Conservation (phyloP, 805 yeast species). For the Ogataea paraovalis region DNA sequence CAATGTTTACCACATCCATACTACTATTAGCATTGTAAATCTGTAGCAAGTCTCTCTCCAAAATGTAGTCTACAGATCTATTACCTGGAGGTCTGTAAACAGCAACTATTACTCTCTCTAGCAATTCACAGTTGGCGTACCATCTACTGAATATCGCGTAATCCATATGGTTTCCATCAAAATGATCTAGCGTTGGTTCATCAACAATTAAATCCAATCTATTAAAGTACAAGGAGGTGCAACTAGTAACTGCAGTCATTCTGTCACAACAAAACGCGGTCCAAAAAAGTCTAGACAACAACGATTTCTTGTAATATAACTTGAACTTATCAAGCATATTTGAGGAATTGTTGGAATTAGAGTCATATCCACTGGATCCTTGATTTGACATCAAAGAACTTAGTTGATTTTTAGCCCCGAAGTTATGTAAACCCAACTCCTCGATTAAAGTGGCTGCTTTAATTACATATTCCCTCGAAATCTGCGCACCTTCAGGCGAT, state of each 20-base stretch:
- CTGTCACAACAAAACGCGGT: slow-evolving; percentile 28
- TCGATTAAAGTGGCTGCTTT: slow-evolving; percentile 26
- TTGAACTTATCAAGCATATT: slow-evolving; percentile 7
- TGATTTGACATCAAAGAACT: neutral
- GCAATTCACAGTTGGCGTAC: slow-evolving; percentile 20
- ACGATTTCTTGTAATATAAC: slow-evolving; percentile 18
- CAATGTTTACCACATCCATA: neutral
- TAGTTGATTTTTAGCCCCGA: slow-evolving; percentile 23
- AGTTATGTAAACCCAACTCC: slow-evolving; percentile 28
- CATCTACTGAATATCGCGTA: slow-evolving; percentile 24
- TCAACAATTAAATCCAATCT: slow-evolving; percentile 26
- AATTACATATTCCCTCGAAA: slow-evolving; percentile 22
- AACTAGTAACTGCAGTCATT: slow-evolving; percentile 26
- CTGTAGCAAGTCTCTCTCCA: slow-evolving; percentile 23
- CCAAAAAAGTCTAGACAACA: slow-evolving; percentile 29
- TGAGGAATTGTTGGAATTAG: neutral
- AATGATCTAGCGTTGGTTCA: slow-evolving; percentile 21
- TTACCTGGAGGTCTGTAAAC: slow-evolving; percentile 30
- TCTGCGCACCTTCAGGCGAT: slow-evolving; percentile 26
- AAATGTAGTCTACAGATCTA: slow-evolving; percentile 17
- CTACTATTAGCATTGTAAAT: slow-evolving; percentile 7
- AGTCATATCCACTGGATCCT: neutral
- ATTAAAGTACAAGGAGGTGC: slow-evolving; percentile 26
- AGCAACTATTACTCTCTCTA: slow-evolving; percentile 24
- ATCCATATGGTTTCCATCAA: slow-evolving; percentile 23